phyloP scores from a whole-genome alignment of 257 asterid species.

The Solanum pimpinellifolium region DNA sequence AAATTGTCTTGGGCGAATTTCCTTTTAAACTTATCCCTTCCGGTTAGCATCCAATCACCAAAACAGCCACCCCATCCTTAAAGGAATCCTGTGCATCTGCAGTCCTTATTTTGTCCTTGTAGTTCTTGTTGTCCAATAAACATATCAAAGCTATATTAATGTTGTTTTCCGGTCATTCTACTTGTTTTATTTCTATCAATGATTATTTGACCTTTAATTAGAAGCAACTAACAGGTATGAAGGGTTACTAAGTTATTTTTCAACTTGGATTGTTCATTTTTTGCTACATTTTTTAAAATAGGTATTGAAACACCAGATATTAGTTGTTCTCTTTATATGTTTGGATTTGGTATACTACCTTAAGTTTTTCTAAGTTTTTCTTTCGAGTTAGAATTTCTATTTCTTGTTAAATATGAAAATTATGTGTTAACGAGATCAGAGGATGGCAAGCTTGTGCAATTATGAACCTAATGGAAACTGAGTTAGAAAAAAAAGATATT shows the following conservation, averaged over 20 bases:
- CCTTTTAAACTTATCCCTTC: conserved; percentile 51
- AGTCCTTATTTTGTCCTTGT: conserved; percentile 80
- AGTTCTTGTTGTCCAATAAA: conserved; percentile 78
- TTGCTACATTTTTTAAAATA: background rate
- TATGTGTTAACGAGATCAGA: background rate
- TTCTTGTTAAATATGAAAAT: background rate
- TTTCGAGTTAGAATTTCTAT: background rate
- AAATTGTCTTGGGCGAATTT: conserved; percentile 80
- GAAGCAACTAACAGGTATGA: background rate
- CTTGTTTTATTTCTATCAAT: no score
- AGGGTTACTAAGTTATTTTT: background rate
- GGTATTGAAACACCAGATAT: background rate
- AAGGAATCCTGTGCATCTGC: conserved; percentile 85
- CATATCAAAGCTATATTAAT: conserved; percentile 25
- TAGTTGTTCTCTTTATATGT: background rate
- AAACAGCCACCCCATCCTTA: conserved; percentile 61
- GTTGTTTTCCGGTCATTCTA: no score
- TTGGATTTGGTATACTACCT: background rate
- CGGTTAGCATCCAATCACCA: conserved; percentile 92
- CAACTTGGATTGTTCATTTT: no score
- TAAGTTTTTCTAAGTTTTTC: background rate
- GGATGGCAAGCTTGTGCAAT: background rate
- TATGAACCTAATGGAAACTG: background rate
- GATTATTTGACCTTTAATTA: background rate
- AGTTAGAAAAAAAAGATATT: no score